Base-by-base conservation (phyloP, 305 asterid species). In the Rubia balearica region DNA sequence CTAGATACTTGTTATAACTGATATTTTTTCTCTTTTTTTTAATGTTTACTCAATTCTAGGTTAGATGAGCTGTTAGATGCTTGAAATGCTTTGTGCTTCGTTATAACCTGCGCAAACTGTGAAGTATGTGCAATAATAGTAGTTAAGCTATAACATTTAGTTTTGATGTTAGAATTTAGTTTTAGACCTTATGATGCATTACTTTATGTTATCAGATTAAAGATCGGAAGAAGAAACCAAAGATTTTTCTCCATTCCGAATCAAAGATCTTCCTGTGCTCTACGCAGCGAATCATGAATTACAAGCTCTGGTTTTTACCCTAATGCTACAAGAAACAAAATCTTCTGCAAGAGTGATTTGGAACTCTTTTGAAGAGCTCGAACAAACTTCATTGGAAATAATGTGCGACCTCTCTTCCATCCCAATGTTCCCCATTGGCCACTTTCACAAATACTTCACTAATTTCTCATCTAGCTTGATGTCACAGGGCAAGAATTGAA, bases 341-440 rank as follows among this genome's bases (percentile, higher is more conserved):
- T 76, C 77, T 36, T 84, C 90, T 5, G 77, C 90, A 2, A 85
- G 86, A n/a, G 8, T 87, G 24, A 80, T 85, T 17, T 74, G 70
- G 68, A 85, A 84, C 76, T 71, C 90, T 4, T 82, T 84, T 13
- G 75, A 84, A 78, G 83, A 85, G 48, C 86, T 85, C 7, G 90
- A 85, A 67, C 78, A 81, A 24, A 7, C 64, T 1, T 79, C 83
- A 4, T 48, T 85, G 5, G 9, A 40, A 42, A 73, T 57, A 79
- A 79, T 83, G 21, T 61, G 67, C 27, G 73, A 80, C 7, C 71
- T 75, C 8, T 79, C 85, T 53, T 66, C 75, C 49, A 61, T 84
- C 67, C 89, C 85, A 6, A 70, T 55, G 19, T 76, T 72, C 56
- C 77, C 74, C 4, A 43, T 78, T 3, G 79, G 82, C 38, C 85